Base-by-base conservation (phyloP, 805 yeast genomes). In the Ogataea sp. region DNA sequence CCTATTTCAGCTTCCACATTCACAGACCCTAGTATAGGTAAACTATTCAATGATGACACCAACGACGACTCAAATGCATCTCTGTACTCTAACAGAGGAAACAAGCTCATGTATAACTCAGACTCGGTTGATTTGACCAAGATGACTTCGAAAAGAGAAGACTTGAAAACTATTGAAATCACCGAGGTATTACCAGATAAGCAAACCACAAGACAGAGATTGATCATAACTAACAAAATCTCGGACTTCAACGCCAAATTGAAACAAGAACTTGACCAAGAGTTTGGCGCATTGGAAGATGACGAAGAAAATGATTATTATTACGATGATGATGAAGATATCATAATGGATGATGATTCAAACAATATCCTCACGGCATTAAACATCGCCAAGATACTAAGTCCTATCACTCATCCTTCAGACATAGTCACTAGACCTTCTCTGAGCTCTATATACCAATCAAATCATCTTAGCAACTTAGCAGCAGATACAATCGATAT, bases 381-480 rank as follows among this genome's bases (percentile, higher is more conserved):
- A 1, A 71, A 78, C 48, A 55, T 81, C 2, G 73, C 71, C 23
- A 65, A 78, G 33, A 66, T 88, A 16, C 62, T 93, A 43, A 75
- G 81, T 5, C 96, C 97, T 0, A 75, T 93, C 13, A 68, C 76
- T 8, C 83, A 84, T 41, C 93, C 96, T 0, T 69, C 84, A 2
- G 96, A 93, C 49, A 61, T 90, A 2, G 74, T 83, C 1, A 68
- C 70, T 3, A 89, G 86, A 51, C 81, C 80, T 13, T 75, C 86
- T 1, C 66, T 87, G 15, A 71, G 77, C 37, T 73, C 70, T 44
- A 81, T 93, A 0, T 93, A 74, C 58, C 75, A 71, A 40, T 68
- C 72, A 36, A 60, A 64, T 20, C 70, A 73, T n/a, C 62, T 85
- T 32, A 68, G 71, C 36, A 65, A 71, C 30, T 59, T 93, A 46